Evolutionary conservation across 352 stramenopile species (phyloP), one percentile per base, ranked within the genome.

Genomic region (Peronosclerospora sorghi): DNA sequence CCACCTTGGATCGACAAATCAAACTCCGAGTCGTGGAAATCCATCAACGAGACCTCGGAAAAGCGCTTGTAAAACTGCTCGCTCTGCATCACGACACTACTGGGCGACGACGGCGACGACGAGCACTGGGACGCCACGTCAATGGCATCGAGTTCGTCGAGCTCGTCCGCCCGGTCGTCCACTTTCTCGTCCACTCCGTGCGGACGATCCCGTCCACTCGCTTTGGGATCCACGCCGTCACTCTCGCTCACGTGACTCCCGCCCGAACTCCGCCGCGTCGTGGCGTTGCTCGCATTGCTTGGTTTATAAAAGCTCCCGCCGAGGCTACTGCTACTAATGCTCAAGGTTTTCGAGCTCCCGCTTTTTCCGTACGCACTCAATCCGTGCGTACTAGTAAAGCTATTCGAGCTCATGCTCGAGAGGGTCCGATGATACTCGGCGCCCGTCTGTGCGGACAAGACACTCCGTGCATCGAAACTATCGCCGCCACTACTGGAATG

Each of bases 1-100:
- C 55, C 54, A 15, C 60, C 66, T 39, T 65, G 59, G 26, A 77
- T 48, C 1, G 63, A 57, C 18, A 84, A 45, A 2, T 71, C 54
- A 40, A 71, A 84, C 38, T 77, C 69, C 10, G 66, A 80, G 59
- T 84, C 72, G 54, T 84, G 68, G 54, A 84, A 82, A 32, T 75
- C 65, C 35, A 62, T 62, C 19, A 79, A 58, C n/a, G 67, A 73
- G 2, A 73, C 5, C 47, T 74, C 64, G 5, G 64, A 74, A 30
- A 74, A 68, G 5, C 64, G 64, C 23, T 65, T 59, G 45, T 68
- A 68, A 36, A 72, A 71, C 38, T 63, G 54, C 30, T 73, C 54
- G 17, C 49, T 62, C 41, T 59, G 35, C 37, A 66, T 48, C 19
- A 63, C 53, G 9, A 40, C 41, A 20, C 53, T 71, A 34, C 56